Percentiles rank a stretch among this genome's conserved stretches.
Evolutionary conservation across 73 alveolate genomes (phyloP).

Genomic region (Symbiodinium natans): DNA sequence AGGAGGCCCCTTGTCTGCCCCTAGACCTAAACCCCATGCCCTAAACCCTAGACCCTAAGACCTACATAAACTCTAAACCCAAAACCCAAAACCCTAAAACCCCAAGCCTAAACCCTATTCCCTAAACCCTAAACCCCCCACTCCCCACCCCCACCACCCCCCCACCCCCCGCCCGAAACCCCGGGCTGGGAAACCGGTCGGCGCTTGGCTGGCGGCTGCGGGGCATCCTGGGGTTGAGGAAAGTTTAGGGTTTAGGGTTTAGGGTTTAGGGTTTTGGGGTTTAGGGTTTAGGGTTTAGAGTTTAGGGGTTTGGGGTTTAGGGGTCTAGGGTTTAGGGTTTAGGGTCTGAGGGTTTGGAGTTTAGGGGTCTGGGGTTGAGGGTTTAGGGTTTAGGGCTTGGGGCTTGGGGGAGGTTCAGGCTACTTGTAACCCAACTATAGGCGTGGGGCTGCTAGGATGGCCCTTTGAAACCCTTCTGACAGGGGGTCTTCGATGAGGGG

Average conservation of each 20-base stretch:
- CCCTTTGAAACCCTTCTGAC: no score
- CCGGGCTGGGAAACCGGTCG: not conserved
- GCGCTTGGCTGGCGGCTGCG: not conserved
- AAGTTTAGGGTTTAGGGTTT: not conserved
- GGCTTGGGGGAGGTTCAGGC: no score
- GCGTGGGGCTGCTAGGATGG: no score
- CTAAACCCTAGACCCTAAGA: no score
- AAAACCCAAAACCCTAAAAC: not conserved
- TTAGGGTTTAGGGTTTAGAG: not conserved
- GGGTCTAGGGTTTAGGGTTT: not conserved
- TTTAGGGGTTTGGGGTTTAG: not conserved
- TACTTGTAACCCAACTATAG: no score
- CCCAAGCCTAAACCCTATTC: not conserved
- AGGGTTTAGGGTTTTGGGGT: not conserved
- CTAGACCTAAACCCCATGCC: no score
- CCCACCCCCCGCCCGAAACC: not conserved
- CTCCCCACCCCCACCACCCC: not conserved
- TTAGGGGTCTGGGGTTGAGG: no score
- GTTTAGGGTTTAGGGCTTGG: no score
- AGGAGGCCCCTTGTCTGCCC: no score
- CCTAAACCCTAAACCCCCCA: not conserved
- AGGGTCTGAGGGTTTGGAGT: not conserved
- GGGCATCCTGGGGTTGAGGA: not conserved
- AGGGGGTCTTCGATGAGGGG: no score
- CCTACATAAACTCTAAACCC: not conserved